Evolutionary conservation across 257 asterid species (phyloP).

Genomic region (Solanum raphanifolium): DNA sequence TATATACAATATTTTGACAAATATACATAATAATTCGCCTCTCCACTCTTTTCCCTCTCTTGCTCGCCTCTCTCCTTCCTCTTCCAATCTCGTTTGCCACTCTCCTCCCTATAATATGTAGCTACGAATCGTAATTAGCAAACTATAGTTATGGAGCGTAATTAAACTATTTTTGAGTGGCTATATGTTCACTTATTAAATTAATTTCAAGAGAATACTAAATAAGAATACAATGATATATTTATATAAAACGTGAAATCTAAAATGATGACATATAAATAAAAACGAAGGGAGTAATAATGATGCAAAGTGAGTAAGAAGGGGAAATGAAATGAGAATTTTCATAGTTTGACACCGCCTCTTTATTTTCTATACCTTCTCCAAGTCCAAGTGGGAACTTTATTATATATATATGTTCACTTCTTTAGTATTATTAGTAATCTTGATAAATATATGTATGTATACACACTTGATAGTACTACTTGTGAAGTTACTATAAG

Average conservation of each 20-base stretch:
- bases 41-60: no score
- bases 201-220: neutral
- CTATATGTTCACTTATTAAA: rapidly evolving
- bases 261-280: neutral
- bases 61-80: rapidly evolving
- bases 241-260: rapidly evolving
- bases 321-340: neutral
- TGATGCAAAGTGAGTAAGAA: neutral
- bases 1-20: neutral
- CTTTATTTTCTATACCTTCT: neutral
- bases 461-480: neutral
- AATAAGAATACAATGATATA: rapidly evolving
- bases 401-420: neutral
- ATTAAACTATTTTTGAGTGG: no score
- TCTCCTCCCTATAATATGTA: neutral
- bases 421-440: neutral
- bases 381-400: neutral
- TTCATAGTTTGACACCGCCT: neutral
- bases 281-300: no score
- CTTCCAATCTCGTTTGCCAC: neutral
- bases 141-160: rapidly evolving
- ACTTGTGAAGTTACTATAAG: no score
- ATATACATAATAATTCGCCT: neutral
- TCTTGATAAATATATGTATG: neutral
- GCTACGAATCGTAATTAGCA: neutral